A percentile compares a stretch with the other conserved stretches of the same genome.
These are phyloP conservation scores for Tranzscheliella williamsii DNA, from an alignment of 1,284 basidiomycete species.

Conservation along the genomic window DNA sequence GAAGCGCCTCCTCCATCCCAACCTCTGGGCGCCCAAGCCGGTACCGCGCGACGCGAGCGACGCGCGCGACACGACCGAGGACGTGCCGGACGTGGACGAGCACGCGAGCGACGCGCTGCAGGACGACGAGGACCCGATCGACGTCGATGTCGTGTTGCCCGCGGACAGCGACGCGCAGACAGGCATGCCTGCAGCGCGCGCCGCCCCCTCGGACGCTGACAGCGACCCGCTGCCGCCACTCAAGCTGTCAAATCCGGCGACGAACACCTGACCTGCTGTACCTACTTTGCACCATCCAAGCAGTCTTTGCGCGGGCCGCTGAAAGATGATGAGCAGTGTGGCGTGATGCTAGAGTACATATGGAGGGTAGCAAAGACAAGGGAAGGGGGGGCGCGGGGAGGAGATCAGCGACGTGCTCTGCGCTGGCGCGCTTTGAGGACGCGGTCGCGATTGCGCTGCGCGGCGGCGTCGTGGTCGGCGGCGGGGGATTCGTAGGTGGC, in stretches of 20 bases:
- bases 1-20: slow-evolving; percentile 35
- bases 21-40: slow-evolving; percentile 25
- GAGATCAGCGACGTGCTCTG: slow-evolving; percentile 12
- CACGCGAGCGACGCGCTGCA: slow-evolving; percentile 1
- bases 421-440: slow-evolving; percentile 33
- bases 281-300: too few relatives aligned
- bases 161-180: too few relatives aligned
- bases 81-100: slow-evolving; percentile 12
- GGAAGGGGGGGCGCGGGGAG: background rate
- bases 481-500: slow-evolving; percentile 12
- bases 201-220: too few relatives aligned
- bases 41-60: background rate
- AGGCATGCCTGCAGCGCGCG: too few relatives aligned
- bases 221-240: too few relatives aligned
- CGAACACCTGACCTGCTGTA: too few relatives aligned
- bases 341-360: slow-evolving; percentile 10
- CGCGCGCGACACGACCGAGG: slow-evolving; percentile 23
- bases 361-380: background rate
- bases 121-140: slow-evolving; percentile 3
- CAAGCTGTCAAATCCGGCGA: too few relatives aligned
- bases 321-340: too few relatives aligned
- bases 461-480: slow-evolving; percentile 1
- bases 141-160: too few relatives aligned
- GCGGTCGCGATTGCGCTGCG: slow-evolving; percentile 11
- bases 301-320: too few relatives aligned